Base-by-base conservation (phyloP, 179 eudicot species). In the Vitellaria paradoxa region DNA sequence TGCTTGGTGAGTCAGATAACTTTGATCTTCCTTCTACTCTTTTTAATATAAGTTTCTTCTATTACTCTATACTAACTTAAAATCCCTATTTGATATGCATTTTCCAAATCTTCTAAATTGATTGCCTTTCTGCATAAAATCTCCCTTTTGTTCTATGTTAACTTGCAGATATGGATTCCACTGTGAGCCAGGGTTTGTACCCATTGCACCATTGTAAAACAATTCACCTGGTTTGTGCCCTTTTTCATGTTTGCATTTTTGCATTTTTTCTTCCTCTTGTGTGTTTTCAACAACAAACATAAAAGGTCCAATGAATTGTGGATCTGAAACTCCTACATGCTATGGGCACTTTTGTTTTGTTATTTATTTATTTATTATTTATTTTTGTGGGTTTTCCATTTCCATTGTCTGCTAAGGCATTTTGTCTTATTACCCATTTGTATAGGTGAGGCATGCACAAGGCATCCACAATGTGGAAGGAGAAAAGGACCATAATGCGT, bases 381-480 rank as follows among this genome's bases (percentile, higher is more conserved):
- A 7, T 2, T 50, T 50, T 50, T 30, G 1, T 30, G 37, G 63
- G 59, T 47, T 75, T 68, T 49, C 5, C 10, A 49, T n/a, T 60
- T 75, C 45, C 14, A 61, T 24, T 21, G 45, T 20, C 57, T 12
- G 4, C 37, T 2, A 30, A 50, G 23, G 52, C n/a, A 40, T 13
- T 20, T 45, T 3, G 68, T 78, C 14, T 21, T 46, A 24, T 30
- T 20, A 21, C 69, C 5, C 8, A 73, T 70, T 30, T 67, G 21
- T 21, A 59, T 75, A 95, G 99, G 97, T 95, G 82, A 89, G 99
- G 77, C 97, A 95, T 83, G 99, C 97, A 6, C 97, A 95, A 86
- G 99, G 97, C n/a, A 81, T 87, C 80, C 99, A 95, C 77, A 95
- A 95, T 84, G 92, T 95, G 67, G 97, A 83, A 20, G 97, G 94